These are phyloP conservation scores for Klebsormidium nitens DNA, from an alignment of 139 green algal genomes.

Conservation along the genomic window DNA sequence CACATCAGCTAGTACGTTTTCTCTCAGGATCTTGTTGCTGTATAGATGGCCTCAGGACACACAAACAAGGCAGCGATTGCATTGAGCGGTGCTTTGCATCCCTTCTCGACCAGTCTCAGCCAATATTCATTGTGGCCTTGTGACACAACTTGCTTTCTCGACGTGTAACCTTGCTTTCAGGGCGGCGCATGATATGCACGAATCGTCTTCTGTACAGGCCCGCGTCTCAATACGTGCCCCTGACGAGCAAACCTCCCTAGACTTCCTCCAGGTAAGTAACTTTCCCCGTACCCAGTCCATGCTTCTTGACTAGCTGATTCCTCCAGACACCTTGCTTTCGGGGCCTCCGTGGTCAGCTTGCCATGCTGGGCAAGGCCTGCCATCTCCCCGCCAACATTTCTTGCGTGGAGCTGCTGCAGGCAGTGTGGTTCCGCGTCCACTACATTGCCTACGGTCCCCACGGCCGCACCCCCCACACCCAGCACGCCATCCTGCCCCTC, in stretches of 20 bases:
- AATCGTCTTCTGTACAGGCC: no score
- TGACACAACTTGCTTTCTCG: no score
- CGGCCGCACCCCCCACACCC: constrained; percentile 12
- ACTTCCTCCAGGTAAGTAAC: no score
- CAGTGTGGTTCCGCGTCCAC: constrained; percentile 6
- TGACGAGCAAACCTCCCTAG: no score
- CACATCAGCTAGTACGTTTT: not conserved
- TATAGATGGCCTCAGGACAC: not conserved
- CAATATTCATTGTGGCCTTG: no score
- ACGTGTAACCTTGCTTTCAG: no score
- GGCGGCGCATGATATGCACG: no score
- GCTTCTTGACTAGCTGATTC: no score
- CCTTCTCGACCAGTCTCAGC: not conserved
- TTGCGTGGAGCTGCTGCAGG: constrained; percentile 1
- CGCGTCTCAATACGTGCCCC: no score
- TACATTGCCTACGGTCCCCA: constrained; percentile 41
- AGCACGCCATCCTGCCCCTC: constrained; percentile 35
- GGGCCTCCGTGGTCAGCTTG: no score
- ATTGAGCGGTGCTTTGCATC: not conserved
- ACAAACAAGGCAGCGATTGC: not conserved
- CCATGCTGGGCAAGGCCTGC: not conserved
- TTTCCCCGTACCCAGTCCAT: no score
- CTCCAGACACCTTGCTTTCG: no score
- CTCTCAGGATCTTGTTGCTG: not conserved
- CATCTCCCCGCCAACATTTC: not conserved